Evolutionary conservation across 2,329 filamentous ascomycete genomes (phyloP).

Genomic region (Fusarium drepaniforme): DNA sequence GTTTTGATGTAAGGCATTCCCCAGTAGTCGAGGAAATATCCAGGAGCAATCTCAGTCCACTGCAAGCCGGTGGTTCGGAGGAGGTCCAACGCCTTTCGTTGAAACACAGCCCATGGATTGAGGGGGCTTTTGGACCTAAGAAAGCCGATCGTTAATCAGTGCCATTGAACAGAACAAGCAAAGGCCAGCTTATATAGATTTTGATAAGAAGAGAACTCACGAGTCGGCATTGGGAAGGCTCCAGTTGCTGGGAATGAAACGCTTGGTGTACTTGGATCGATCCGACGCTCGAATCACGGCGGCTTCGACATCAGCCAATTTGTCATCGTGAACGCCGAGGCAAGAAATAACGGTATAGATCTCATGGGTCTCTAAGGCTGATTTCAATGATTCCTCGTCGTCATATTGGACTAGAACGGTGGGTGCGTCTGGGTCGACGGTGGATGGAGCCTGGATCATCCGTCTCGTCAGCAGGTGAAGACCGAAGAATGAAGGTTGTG

Average conservation of each 20-base stretch:
- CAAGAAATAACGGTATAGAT: neutral
- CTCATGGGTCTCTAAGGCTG: neutral
- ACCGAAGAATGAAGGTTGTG: neutral
- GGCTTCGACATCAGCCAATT: conserved; percentile 1
- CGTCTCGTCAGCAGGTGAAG: neutral
- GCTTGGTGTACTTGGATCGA: conserved; percentile 6
- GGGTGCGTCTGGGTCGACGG: neutral
- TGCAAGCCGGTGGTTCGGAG: neutral
- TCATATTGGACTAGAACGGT: neutral
- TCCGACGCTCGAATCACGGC: conserved; percentile 11
- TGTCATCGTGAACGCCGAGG: conserved; percentile 5
- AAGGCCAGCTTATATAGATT: neutral
- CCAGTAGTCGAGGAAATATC: neutral
- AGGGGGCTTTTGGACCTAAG: neutral
- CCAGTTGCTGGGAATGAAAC: conserved; percentile 24
- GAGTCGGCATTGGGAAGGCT: conserved; percentile 5
- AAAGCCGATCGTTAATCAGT: neutral
- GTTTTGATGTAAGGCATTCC: neutral
- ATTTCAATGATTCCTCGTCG: neutral
- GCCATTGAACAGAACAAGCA: neutral
- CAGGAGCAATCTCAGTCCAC: neutral
- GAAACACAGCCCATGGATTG: conserved; percentile 12
- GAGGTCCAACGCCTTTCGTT: neutral
- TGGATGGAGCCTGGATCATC: neutral
- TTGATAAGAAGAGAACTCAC: neutral